Evolutionary conservation across 768 basidiomycete species (phyloP).

Genomic region (Lentinula sp.): DNA sequence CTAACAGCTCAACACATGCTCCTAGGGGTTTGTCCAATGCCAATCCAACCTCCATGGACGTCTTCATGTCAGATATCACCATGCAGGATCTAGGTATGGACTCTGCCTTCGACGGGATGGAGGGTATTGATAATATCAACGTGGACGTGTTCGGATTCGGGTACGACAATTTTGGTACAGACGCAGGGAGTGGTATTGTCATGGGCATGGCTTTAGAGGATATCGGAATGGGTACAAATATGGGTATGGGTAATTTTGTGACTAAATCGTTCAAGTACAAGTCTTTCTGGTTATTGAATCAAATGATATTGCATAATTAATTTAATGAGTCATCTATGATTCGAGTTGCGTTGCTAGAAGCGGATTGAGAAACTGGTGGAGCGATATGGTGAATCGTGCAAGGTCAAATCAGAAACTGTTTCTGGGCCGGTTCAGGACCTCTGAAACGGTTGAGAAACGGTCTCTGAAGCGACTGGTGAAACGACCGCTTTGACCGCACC

Average conservation of each 20-base stretch:
- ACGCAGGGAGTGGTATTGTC: conserved; percentile 1
- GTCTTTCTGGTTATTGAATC: no score
- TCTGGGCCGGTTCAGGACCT: no score
- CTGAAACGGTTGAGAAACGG: no score
- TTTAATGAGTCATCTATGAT: no score
- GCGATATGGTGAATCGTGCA: no score
- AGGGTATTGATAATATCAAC: neutral
- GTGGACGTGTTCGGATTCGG: conserved; percentile 1
- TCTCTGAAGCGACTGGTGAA: no score
- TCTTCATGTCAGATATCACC: conserved; percentile 1
- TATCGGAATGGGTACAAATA: neutral
- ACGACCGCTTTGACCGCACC: no score
- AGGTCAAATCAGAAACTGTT: no score
- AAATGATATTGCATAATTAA: no score
- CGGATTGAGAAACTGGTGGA: no score
- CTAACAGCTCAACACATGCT: neutral
- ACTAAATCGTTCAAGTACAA: no score
- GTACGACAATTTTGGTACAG: conserved; percentile 3
- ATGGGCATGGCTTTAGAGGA: conserved; percentile 7
- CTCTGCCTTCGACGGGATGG: neutral
- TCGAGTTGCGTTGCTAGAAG: no score
- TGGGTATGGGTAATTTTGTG: neutral
- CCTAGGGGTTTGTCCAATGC: neutral
- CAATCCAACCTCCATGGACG: neutral
- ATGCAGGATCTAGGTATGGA: neutral